Percentiles rank a stretch among this genome's conserved stretches.
These are phyloP conservation scores for Infundibulicybe gibba DNA, from an alignment of 768 basidiomycete genomes.

Conservation along the genomic window DNA sequence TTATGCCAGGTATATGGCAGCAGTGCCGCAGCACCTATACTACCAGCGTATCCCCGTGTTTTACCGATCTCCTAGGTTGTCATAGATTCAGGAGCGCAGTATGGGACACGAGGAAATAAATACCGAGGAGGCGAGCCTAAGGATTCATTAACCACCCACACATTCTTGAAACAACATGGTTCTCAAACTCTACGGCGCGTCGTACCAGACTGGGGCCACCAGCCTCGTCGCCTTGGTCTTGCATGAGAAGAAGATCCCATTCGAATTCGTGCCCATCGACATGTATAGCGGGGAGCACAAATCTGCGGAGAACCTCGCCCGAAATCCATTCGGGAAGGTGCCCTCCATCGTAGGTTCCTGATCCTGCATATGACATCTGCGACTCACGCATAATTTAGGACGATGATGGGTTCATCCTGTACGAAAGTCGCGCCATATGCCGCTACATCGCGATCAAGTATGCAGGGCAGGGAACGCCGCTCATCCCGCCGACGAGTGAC, in stretches of 20 bases:
- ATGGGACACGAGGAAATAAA: no score
- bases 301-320: constrained; percentile 2
- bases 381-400: constrained; percentile 4
- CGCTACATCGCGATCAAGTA: constrained; percentile 51
- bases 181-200: constrained; percentile 35
- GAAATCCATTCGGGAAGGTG: constrained; percentile 10
- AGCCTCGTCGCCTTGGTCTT: constrained; percentile 7
- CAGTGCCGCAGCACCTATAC: no score
- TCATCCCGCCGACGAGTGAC: constrained; percentile 33
- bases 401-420: constrained; percentile 39
- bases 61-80: no score
- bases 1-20: no score
- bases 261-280: constrained; percentile 8
- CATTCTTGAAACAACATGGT: constrained; percentile 28
- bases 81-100: no score
- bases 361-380: no score
- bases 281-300: constrained; percentile 8
- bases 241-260: constrained; percentile 12
- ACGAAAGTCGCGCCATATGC: constrained; percentile 49
- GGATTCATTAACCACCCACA: not conserved
- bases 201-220: not conserved
- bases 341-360: constrained; percentile 8
- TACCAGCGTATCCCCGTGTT: no score
- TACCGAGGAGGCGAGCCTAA: no score
- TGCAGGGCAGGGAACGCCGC: constrained; percentile 34